Evolutionary conservation across 1,139 yeast species (phyloP).

Genomic region (Sugiyamaella xylanicola): DNA sequence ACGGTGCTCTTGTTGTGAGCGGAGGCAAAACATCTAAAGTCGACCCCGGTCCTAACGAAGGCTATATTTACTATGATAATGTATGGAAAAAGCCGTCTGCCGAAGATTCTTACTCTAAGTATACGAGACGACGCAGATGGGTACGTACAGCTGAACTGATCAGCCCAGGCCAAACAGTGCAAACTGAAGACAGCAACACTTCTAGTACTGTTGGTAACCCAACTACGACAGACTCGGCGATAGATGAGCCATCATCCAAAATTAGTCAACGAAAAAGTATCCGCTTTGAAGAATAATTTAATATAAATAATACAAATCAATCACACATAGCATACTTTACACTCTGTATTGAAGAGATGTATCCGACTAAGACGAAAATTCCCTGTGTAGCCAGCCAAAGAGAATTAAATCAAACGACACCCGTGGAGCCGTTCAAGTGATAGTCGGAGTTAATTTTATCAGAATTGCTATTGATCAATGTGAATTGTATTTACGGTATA

Average conservation of each 20-base stretch:
- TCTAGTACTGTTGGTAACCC: background rate
- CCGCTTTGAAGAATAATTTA: background rate
- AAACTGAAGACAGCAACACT: background rate
- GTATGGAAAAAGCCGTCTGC: constrained; percentile 92
- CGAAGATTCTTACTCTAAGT: constrained; percentile 85
- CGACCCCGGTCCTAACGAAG: constrained; percentile 78
- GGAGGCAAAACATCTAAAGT: constrained; percentile 66
- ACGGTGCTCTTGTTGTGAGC: constrained; percentile 76
- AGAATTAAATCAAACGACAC: too few species aligned
- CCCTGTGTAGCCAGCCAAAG: too few species aligned
- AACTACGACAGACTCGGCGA: background rate
- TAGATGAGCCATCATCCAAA: background rate
- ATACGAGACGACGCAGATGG: constrained; percentile 95
- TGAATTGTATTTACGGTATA: too few species aligned
- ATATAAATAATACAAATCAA: too few species aligned
- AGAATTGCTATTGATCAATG: too few species aligned
- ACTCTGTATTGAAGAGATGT: too few species aligned
- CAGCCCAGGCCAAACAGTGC: constrained; percentile 26
- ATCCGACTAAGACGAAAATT: too few species aligned
- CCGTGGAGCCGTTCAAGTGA: too few species aligned
- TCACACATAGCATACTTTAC: too few species aligned
- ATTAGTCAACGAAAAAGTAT: background rate
- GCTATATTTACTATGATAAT: constrained; percentile 85
- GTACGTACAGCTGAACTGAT: constrained; percentile 89
- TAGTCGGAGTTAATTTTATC: too few species aligned